Conservation (phyloP, 768 basidiomycete genomes). For the Kwoniella dendrophila region DNA sequence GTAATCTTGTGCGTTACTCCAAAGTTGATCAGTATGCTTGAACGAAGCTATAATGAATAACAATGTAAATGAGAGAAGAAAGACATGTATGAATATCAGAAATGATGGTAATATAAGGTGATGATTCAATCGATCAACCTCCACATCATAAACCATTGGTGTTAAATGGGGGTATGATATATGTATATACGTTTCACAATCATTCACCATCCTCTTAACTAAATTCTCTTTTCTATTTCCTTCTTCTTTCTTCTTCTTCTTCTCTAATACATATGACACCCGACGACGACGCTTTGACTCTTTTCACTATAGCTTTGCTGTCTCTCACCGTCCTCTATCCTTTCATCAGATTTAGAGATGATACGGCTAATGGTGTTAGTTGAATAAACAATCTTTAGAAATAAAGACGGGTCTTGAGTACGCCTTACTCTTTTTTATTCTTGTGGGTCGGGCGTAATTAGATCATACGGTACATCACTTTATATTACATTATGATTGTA, state of each 20-base stretch:
- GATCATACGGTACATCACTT: constrained; percentile 27
- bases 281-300: constrained; percentile 48
- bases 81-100: background rate
- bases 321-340: constrained; percentile 46
- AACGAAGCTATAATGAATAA: background rate
- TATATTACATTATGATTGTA: too few species aligned
- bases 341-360: constrained; percentile 1
- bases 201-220: background rate
- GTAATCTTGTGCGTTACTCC: background rate
- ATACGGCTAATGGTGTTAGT: constrained; percentile 20
- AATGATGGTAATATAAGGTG: constrained; percentile 1
- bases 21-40: background rate
- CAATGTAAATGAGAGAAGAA: background rate
- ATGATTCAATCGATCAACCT: constrained; percentile 4
- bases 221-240: constrained; percentile 3
- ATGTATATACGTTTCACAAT: too few species aligned
- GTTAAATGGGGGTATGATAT: too few species aligned
- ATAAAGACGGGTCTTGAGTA: constrained; percentile 48
- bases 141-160: too few species aligned
- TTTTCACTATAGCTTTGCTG: constrained; percentile 36
- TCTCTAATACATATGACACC: constrained; percentile 26
- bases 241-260: constrained; percentile 9
- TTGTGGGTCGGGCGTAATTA: constrained; percentile 52
- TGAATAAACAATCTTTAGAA: too few species aligned
- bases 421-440: constrained; percentile 36